These are phyloP conservation scores for Stygiomarasmius scandens DNA, from an alignment of 1,284 basidiomycete species.

Conservation along the genomic window DNA sequence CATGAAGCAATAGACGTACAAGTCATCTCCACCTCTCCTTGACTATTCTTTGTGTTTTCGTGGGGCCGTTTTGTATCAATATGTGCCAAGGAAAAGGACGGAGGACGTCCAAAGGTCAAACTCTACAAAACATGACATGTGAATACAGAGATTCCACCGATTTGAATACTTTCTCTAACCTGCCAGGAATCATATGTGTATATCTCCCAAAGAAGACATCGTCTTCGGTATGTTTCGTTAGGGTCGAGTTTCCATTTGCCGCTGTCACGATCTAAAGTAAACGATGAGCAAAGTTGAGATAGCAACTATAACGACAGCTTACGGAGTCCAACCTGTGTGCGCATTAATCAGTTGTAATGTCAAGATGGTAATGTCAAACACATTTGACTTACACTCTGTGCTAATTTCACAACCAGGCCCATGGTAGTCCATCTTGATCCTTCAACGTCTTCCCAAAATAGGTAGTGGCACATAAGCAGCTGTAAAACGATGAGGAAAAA, in stretches of 20 bases:
- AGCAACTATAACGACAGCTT: constrained; percentile 29
- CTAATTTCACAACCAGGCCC: constrained; percentile 68
- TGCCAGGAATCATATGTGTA: constrained; percentile 73
- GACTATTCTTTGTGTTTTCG: constrained; percentile 46
- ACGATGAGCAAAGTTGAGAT: not conserved
- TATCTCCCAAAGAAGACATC: constrained; percentile 66
- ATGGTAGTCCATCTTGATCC: constrained; percentile 69
- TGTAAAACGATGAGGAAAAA: constrained; percentile 30
- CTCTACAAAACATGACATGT: constrained; percentile 42
- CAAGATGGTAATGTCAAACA: not conserved
- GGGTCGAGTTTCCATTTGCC: constrained; percentile 64
- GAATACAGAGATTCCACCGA: not conserved
- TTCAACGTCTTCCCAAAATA: constrained; percentile 68
- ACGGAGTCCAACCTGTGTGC: constrained; percentile 63
- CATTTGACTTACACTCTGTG: constrained; percentile 64
- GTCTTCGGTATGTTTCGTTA: constrained; percentile 61
- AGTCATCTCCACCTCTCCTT: constrained; percentile 63
- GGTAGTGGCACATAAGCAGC: constrained; percentile 73
- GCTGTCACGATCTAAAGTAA: constrained; percentile 63
- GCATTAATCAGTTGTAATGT: constrained; percentile 3
- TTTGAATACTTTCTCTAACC: constrained; percentile 38
- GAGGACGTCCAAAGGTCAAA: constrained; percentile 71
- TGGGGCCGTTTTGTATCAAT: constrained; percentile 63
- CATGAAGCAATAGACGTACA: constrained; percentile 47
- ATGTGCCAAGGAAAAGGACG: constrained; percentile 61